These are phyloP conservation scores for Yamadazyma sp. DNA, from an alignment of 805 yeast genomes.

Conservation along the genomic window DNA sequence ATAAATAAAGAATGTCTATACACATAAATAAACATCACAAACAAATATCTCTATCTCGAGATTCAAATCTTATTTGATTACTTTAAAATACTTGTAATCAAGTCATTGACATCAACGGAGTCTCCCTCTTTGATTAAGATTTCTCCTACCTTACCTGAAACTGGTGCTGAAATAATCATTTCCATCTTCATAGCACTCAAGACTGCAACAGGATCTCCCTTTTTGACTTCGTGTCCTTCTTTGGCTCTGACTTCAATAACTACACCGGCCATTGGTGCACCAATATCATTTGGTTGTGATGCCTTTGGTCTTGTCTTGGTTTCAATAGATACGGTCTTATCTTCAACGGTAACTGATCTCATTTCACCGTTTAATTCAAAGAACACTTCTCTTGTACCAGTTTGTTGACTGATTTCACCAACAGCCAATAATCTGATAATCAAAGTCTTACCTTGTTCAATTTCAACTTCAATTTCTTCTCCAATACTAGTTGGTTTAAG, in stretches of 20 bases:
- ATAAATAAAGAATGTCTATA: background rate
- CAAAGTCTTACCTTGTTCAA: conserved; percentile 92
- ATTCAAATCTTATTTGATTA: conserved; percentile 8
- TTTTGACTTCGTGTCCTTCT: conserved; percentile 83
- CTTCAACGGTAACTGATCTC: conserved; percentile 91
- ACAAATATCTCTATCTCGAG: background rate
- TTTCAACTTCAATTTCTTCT: conserved; percentile 84
- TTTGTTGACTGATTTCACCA: conserved; percentile 79
- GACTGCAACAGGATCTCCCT: conserved; percentile 94
- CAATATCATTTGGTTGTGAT: conserved; percentile 86
- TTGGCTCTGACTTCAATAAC: conserved; percentile 91
- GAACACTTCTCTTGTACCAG: conserved; percentile 94
- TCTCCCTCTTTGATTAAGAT: conserved; percentile 85
- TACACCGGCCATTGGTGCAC: conserved; percentile 99
- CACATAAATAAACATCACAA: too few species aligned
- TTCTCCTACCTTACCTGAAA: conserved; percentile 77
- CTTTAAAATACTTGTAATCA: conserved; percentile 47
- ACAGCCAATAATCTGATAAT: conserved; percentile 89
- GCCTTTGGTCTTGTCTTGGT: conserved; percentile 88
- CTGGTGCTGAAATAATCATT: conserved; percentile 95
- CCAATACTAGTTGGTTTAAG: conserved; percentile 82
- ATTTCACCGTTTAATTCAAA: conserved; percentile 98
- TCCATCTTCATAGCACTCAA: conserved; percentile 99
- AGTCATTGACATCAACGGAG: conserved; percentile 91
- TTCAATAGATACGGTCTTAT: conserved; percentile 82